phyloP scores from a whole-genome alignment of 2,329 filamentous ascomycete genomes.

The Fusarium hainanense region DNA sequence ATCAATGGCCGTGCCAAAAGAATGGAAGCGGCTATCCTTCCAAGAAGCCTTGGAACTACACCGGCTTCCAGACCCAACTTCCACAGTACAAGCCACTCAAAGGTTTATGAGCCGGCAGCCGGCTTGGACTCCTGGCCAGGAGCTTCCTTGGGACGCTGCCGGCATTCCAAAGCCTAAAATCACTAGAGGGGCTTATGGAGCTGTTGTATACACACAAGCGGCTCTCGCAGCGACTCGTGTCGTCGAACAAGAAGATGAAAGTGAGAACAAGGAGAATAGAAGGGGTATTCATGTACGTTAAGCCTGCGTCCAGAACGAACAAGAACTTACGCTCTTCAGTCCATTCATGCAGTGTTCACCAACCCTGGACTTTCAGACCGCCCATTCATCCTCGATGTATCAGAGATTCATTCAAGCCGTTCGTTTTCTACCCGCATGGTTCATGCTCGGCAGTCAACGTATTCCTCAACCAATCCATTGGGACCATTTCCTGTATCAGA shows the following conservation, averaged over 20 bases:
- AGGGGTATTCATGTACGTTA: conserved; percentile 55
- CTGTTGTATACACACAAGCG: conserved; percentile 53
- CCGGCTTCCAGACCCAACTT: conserved; percentile 36
- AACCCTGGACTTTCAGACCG: conserved; percentile 59
- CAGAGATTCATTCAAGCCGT: conserved; percentile 57
- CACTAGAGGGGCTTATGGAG: conserved; percentile 50
- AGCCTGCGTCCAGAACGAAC: no score
- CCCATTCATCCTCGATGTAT: conserved; percentile 65
- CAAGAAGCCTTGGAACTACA: conserved; percentile 47
- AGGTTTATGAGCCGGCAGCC: conserved; percentile 49
- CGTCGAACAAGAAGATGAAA: conserved; percentile 48
- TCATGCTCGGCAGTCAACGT: conserved; percentile 59
- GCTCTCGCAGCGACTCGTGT: conserved; percentile 51
- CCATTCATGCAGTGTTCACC: conserved; percentile 67
- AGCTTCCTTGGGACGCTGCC: conserved; percentile 47
- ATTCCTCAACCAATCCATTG: conserved; percentile 51
- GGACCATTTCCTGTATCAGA: conserved; percentile 57
- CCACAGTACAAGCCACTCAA: conserved; percentile 17
- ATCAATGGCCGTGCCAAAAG: conserved; percentile 22
- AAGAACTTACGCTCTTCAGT: conserved; percentile 50
- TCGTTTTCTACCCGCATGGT: conserved; percentile 63
- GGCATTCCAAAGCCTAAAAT: conserved; percentile 26
- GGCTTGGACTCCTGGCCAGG: conserved; percentile 49
- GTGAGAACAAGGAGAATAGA: conserved; percentile 20
- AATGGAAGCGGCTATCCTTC: conserved; percentile 46